Conservation (phyloP, 192 early-diverging fungal species). For the Umbelopsis sp. region DNA sequence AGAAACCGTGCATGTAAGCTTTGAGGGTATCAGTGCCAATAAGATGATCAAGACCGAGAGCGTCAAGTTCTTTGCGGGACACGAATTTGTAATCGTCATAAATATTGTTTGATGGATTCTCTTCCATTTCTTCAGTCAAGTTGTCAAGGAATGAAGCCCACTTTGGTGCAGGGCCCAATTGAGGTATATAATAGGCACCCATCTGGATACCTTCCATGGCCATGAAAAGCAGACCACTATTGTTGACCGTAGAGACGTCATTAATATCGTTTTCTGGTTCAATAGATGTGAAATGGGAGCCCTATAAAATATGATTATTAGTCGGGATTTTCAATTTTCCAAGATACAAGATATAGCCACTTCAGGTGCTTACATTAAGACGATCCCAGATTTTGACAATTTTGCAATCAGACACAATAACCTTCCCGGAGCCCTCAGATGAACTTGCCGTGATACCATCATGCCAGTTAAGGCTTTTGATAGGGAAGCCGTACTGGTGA, state of each 20-base stretch:
- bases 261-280: conserved; percentile 94
- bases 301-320: conserved; percentile 38
- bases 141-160: conserved; percentile 97
- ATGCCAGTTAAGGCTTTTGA: conserved; percentile 84
- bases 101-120: conserved; percentile 79
- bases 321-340: not conserved
- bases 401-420: conserved; percentile 87
- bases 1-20: conserved; percentile 99
- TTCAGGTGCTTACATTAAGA: conserved; percentile 51
- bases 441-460: conserved; percentile 51
- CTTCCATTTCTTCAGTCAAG: conserved; percentile 92
- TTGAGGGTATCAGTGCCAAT: conserved; percentile 91
- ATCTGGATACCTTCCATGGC: conserved; percentile 94
- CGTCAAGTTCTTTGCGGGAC: conserved; percentile 82
- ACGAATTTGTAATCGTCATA: conserved; percentile 99
- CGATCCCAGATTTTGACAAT: conserved; percentile 95
- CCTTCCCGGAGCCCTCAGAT: conserved; percentile 63
- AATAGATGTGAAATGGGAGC: conserved; percentile 87
- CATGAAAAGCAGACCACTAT: conserved; percentile 85
- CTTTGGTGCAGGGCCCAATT: conserved; percentile 87
- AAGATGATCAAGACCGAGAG: conserved; percentile 87
- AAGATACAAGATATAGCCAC: not conserved
- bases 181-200: conserved; percentile 90
- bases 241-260: conserved; percentile 81
- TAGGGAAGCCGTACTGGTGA: conserved; percentile 96